Base-by-base conservation (phyloP, 257 asterid genomes). In the Ophiorrhiza pumila region DNA sequence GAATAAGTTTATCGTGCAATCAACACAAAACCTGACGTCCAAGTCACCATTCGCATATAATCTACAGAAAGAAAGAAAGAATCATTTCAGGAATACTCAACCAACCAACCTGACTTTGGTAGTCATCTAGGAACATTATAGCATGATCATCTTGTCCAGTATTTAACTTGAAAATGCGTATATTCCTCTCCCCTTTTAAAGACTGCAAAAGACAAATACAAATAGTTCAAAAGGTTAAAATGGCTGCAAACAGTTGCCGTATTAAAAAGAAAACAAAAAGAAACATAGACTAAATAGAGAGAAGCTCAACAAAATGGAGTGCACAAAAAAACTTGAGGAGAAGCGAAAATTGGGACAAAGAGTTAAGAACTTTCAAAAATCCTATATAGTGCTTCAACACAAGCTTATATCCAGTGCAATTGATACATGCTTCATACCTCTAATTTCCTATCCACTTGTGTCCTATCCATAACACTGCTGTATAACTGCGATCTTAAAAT, bases 111-210 rank as follows among this genome's bases (percentile, higher is more conserved):
- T 91, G 97, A 76, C 77, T 90, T 52, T 84, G 49, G 82, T 95
- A 95, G 85, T 95, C 91, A 31, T 91, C 96, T 65, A 78, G 18
- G 78, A 95, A 86, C 96, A 95, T 95, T 71, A 95, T 76, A 64
- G 99, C 98, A 84, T 88, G 95, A 80, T 95, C 99, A 49, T 95
- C 97, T 82, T 92, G 99, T 70, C 99, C 99, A 57, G 90, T 88
- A 80, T 80, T 95, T 76, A 95, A 79, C 83, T 92, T 95, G 79
- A 95, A 95, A 77, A 90, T 67, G 65, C 92, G 96, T 78, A 95
- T 59, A 70, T 85, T 82, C 45, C 80, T 74, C 32, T 95, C 96
- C 80, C 99, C 85, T 79, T 83, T 88, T 31, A 93, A 83, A 37
- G 93, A 83, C 98, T 93, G 91, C 80, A 81, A 15, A 81, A 67